A percentile compares a stretch with the other conserved stretches of the same genome.
phyloP scores from a whole-genome alignment of 176 grass and related monocot genomes.

The Carex kokanica region DNA sequence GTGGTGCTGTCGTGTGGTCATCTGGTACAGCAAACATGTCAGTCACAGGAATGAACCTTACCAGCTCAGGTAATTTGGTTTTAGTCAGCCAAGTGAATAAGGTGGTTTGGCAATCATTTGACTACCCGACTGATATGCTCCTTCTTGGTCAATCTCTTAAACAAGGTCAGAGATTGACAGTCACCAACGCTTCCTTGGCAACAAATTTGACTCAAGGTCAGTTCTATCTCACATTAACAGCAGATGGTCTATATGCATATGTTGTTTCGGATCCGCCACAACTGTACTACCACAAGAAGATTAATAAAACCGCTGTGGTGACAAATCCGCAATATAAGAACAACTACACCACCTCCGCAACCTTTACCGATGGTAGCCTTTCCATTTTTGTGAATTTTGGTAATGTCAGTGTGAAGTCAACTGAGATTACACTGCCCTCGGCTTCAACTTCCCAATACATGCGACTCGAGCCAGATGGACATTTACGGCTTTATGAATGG shows the following conservation, averaged over 20 bases:
- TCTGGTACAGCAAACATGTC: conserved; percentile 24
- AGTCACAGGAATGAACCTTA: conserved; percentile 6
- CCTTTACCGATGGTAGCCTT: neutral
- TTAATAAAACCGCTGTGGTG: neutral
- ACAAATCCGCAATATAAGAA: conserved; percentile 23
- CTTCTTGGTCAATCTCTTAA: conserved; percentile 20
- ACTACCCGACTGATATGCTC: conserved; percentile 17
- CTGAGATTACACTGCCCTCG: neutral
- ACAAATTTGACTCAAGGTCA: conserved; percentile 22
- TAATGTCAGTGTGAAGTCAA: conserved; percentile 20
- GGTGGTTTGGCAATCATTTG: conserved; percentile 19
- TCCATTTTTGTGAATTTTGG: conserved; percentile 10
- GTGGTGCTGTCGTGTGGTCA: conserved; percentile 5
- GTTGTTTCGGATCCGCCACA: neutral
- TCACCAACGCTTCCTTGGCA: neutral
- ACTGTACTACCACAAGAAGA: conserved; percentile 22
- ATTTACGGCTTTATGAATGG: conserved; percentile 32
- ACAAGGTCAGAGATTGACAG: conserved; percentile 17
- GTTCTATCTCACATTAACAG: conserved; percentile 18
- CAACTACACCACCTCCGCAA: conserved; percentile 19
- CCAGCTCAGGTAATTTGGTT: conserved; percentile 18
- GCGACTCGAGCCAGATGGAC: conserved; percentile 22
- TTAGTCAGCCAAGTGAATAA: neutral
- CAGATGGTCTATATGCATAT: conserved; percentile 25
- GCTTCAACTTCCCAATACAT: conserved; percentile 26